A percentile compares a stretch with the other conserved stretches of the same genome.
Conservation (phyloP, 23 red algal genomes). For the Gracilariopsis chorda region DNA sequence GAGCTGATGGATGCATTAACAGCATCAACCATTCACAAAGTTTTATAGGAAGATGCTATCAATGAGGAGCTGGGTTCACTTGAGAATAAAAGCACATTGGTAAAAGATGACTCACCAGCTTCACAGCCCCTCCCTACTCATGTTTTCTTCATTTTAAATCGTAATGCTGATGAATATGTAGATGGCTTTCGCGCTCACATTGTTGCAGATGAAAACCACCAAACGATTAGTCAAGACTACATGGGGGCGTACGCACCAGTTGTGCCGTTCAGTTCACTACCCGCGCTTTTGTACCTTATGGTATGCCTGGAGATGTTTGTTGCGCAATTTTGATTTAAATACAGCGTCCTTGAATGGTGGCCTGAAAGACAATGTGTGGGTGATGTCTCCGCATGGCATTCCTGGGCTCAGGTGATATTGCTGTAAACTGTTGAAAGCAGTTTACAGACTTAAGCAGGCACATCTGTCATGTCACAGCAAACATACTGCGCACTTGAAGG, state of each 20-base stretch:
- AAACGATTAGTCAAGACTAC: neutral
- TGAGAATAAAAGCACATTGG: neutral
- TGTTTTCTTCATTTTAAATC: neutral
- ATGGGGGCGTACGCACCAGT: neutral
- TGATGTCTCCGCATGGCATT: neutral
- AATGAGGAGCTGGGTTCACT: neutral
- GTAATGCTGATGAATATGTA: neutral
- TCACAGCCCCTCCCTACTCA: constrained; percentile 11
- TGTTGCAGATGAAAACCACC: neutral
- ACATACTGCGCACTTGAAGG: neutral
- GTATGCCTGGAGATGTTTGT: no score
- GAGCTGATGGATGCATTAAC: no score
- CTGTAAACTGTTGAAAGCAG: neutral
- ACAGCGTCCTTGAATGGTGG: neutral
- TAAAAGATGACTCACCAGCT: neutral
- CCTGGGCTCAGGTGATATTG: neutral
- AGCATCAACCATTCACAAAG: neutral
- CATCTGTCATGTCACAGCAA: neutral
- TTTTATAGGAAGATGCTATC: neutral
- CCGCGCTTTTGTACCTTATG: no score
- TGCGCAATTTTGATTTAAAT: neutral
- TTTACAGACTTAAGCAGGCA: neutral
- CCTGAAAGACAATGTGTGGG: neutral
- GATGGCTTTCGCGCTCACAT: neutral
- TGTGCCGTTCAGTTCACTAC: no score